phyloP scores from a whole-genome alignment of 192 early-diverging fungal genomes.

The Geranomyces variabilis region DNA sequence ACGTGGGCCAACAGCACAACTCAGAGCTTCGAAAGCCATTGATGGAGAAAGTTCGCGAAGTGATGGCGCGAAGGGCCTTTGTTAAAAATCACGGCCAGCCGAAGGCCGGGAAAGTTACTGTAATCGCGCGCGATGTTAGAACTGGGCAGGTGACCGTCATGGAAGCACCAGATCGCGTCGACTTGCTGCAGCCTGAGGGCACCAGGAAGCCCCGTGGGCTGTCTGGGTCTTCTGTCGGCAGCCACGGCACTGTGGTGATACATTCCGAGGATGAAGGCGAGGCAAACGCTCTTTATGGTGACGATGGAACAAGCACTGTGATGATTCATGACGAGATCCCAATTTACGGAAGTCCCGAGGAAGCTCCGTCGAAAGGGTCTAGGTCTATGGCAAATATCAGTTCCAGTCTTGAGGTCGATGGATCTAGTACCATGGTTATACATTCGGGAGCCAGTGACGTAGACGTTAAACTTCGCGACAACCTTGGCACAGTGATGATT shows the following conservation, averaged over 20 bases:
- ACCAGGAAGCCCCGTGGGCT: conserved; percentile 12
- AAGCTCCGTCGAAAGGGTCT: too few relatives aligned
- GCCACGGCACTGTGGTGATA: conserved; percentile 15
- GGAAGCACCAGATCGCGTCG: not conserved
- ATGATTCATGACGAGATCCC: conserved; percentile 6
- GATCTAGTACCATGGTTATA: conserved; percentile 26
- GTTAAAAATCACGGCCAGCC: conserved; percentile 9
- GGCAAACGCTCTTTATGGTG: not conserved
- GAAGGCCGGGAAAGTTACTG: conserved; percentile 1
- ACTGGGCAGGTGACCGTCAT: not conserved
- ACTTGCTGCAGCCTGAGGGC: not conserved
- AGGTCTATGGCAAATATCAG: too few relatives aligned
- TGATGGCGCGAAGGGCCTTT: conserved; percentile 15
- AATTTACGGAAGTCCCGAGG: conserved; percentile 1
- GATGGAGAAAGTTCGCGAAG: conserved; percentile 22
- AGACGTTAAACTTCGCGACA: not conserved
- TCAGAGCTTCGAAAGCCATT: conserved; percentile 19
- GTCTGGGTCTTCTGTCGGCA: conserved; percentile 19
- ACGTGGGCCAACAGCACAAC: conserved; percentile 29
- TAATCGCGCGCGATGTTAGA: not conserved
- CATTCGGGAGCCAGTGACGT: conserved; percentile 2
- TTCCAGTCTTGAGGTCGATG: not conserved
- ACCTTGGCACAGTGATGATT: not conserved
- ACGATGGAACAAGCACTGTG: not conserved
- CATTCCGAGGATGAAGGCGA: conserved; percentile 25